phyloP scores from a whole-genome alignment of 805 yeast species.

The Yarrowia sp. region DNA sequence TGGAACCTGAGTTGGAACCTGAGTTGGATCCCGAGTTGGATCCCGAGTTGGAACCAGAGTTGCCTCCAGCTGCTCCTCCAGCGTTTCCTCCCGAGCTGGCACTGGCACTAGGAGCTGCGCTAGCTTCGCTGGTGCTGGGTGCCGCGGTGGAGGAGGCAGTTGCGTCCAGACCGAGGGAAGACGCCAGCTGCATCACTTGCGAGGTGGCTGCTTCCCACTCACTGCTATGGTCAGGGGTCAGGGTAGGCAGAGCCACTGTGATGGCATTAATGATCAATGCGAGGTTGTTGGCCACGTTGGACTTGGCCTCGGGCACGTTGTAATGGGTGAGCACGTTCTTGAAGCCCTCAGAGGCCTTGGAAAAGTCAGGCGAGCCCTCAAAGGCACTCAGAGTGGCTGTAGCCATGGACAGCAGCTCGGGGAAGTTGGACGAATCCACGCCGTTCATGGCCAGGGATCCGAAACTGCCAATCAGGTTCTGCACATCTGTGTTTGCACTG shows the following conservation, averaged over 20 bases:
- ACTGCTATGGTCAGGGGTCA: constrained; percentile 15
- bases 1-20: not conserved
- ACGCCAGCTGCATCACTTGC: constrained; percentile 23
- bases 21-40: not conserved
- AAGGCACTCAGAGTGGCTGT: constrained; percentile 32
- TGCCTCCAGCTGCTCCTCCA: not conserved
- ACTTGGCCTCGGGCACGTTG: constrained; percentile 28
- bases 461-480: constrained; percentile 24
- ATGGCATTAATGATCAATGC: constrained; percentile 23
- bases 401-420: constrained; percentile 31
- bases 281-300: constrained; percentile 27
- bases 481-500: constrained; percentile 27
- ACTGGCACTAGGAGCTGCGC: not conserved
- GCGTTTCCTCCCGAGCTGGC: not conserved
- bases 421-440: constrained; percentile 30
- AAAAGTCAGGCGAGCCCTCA: constrained; percentile 35
- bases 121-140: constrained; percentile 1
- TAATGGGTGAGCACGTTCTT: constrained; percentile 29
- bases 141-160: not conserved
- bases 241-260: constrained; percentile 32
- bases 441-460: constrained; percentile 31
- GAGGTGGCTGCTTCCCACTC: constrained; percentile 33
- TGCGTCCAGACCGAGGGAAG: constrained; percentile 17
- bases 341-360: constrained; percentile 35
- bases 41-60: constrained; percentile 3